phyloP scores from a whole-genome alignment of 2,329 filamentous ascomycete species.

The Daldinia eschscholtzii region DNA sequence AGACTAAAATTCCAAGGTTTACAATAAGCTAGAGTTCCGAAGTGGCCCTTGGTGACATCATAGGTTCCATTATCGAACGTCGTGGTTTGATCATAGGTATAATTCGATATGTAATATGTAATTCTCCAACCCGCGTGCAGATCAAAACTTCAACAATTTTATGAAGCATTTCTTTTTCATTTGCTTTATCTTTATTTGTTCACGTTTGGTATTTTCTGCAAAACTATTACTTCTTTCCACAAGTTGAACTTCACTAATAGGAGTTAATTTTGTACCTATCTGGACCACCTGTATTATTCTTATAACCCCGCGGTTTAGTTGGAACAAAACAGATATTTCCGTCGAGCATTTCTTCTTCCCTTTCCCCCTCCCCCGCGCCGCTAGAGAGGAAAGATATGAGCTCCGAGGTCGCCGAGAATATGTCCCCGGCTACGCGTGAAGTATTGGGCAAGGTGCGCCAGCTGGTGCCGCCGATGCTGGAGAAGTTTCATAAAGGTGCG shows the following conservation, averaged over 20 bases:
- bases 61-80: conserved; percentile 31
- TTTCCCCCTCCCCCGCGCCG: too few species aligned
- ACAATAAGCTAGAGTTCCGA: conserved; percentile 21
- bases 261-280: not conserved
- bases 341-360: not conserved
- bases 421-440: conserved; percentile 79
- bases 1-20: conserved; percentile 13
- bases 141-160: conserved; percentile 3
- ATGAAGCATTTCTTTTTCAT: not conserved
- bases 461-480: conserved; percentile 94
- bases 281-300: not conserved
- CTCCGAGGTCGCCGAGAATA: conserved; percentile 55
- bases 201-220: not conserved
- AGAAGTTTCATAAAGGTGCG: conserved; percentile 94
- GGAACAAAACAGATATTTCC: not conserved
- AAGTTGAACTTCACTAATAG: not conserved
- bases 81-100: conserved; percentile 28
- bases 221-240: not conserved
- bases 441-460: conserved; percentile 85
- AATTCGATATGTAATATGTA: not conserved
- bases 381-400: conserved; percentile 44
- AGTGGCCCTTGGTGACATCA: conserved; percentile 42
- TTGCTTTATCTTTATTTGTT: not conserved
- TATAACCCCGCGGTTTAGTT: conserved; percentile 1
- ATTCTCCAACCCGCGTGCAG: conserved; percentile 14